A percentile compares a stretch with the other conserved stretches of the same genome.
Evolutionary conservation across 2,329 filamentous ascomycete species (phyloP).

Genomic region (Epichloe sylvatica): DNA sequence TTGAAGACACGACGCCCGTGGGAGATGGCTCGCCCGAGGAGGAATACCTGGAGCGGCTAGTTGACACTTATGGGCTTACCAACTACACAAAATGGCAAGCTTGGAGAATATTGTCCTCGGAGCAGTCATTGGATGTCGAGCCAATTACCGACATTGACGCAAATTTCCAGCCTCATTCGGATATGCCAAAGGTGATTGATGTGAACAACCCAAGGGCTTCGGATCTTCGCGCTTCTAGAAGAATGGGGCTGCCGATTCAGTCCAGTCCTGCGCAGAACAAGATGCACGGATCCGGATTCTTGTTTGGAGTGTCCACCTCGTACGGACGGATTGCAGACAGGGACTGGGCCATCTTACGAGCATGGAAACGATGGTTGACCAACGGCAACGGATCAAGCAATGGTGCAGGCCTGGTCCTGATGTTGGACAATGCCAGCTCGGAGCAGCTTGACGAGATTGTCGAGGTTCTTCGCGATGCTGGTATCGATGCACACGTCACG

Average conservation of each 20-base stretch:
- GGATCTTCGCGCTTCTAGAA: constrained; percentile 15
- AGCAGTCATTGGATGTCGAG: constrained; percentile 14
- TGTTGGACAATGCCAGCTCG: constrained; percentile 24
- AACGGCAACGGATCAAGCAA: constrained; percentile 26
- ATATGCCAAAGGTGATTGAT: constrained; percentile 13
- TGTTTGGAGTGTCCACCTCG: constrained; percentile 31
- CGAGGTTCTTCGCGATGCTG: constrained; percentile 18
- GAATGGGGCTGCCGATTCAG: constrained; percentile 21
- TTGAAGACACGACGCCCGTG: constrained; percentile 7
- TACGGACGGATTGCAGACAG: constrained; percentile 25
- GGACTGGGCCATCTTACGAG: constrained; percentile 25
- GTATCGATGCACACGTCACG: constrained; percentile 26
- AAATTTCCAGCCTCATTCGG: constrained; percentile 18
- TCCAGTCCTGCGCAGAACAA: constrained; percentile 17
- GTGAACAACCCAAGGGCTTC: constrained; percentile 12
- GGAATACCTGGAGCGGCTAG: constrained; percentile 18
- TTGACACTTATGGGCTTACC: constrained; percentile 15
- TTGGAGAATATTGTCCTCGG: constrained; percentile 19
- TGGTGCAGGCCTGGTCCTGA: constrained; percentile 28
- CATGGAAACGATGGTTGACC: constrained; percentile 34
- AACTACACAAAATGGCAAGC: constrained; percentile 21
- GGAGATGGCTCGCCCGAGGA: constrained; percentile 17
- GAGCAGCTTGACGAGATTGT: constrained; percentile 19
- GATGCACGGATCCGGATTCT: constrained; percentile 25
- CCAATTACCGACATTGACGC: constrained; percentile 17